These are phyloP conservation scores for Kalanchoe fedtschenkoi DNA, from an alignment of 164 flowering plant species.

Conservation along the genomic window DNA sequence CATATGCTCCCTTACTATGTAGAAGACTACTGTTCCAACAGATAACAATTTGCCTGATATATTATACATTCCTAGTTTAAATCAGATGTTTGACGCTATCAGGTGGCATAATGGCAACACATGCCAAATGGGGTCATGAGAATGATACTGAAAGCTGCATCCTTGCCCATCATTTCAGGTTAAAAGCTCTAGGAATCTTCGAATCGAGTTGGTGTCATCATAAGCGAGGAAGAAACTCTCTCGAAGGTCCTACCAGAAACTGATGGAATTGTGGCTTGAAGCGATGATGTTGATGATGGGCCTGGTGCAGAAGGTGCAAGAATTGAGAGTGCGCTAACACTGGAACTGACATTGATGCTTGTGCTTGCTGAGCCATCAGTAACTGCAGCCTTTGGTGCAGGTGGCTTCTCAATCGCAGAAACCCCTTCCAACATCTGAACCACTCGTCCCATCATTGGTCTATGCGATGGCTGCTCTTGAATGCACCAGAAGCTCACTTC, in stretches of 20 bases:
- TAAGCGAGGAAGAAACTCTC: conserved; percentile 17
- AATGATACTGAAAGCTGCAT: too few species aligned
- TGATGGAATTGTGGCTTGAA: too few species aligned
- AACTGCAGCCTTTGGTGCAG: conserved; percentile 28
- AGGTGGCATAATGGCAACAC: too few species aligned
- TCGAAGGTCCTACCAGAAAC: conserved; percentile 15
- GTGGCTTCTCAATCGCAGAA: conserved; percentile 41
- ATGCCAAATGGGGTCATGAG: too few species aligned
- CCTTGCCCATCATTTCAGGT: too few species aligned
- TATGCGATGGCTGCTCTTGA: conserved; percentile 60
- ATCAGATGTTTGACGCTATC: too few species aligned
- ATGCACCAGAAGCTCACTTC: conserved; percentile 75
- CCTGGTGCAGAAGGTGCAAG: conserved; percentile 23
- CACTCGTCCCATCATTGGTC: conserved; percentile 72
- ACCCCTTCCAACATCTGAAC: conserved; percentile 73
- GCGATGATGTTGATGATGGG: conserved; percentile 30
- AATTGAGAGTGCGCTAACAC: conserved; percentile 25
- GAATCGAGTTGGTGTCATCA: conserved; percentile 3
- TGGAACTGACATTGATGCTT: conserved; percentile 22
- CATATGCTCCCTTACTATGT: too few species aligned
- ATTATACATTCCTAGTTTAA: too few species aligned
- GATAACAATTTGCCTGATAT: too few species aligned
- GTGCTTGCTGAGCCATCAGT: conserved; percentile 29
- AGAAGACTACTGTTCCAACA: too few species aligned
- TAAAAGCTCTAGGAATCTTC: background rate